A percentile compares a stretch with the other conserved stretches of the same genome.
Evolutionary conservation across 345 rosid species (phyloP).

Genomic region (Eutrema yunnanense): DNA sequence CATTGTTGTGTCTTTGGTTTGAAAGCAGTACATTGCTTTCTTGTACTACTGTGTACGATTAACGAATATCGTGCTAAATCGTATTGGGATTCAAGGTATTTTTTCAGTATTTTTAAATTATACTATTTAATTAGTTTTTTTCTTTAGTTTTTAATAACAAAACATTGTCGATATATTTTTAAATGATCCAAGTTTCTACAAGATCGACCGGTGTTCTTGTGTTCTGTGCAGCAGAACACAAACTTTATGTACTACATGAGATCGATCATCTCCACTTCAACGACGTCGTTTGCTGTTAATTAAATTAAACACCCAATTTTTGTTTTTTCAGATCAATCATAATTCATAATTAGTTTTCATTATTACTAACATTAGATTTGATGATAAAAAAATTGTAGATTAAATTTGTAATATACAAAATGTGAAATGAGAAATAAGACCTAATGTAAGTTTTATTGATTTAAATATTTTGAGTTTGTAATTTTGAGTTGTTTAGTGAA

Average conservation of each 20-base stretch:
- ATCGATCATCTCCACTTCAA: neutral
- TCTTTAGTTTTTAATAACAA: neutral
- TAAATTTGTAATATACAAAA: too few species aligned
- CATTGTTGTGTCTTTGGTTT: conserved; percentile 4
- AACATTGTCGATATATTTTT: neutral
- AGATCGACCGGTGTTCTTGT: neutral
- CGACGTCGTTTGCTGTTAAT: neutral
- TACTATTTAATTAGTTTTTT: neutral
- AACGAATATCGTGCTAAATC: neutral
- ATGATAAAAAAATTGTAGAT: too few species aligned
- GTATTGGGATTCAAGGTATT: neutral
- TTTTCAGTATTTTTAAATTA: neutral
- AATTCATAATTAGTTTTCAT: too few species aligned
- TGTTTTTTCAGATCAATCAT: too few species aligned
- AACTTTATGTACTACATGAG: conserved; percentile 9
- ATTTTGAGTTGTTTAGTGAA: too few species aligned
- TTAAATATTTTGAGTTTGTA: too few species aligned
- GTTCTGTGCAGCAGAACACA: neutral
- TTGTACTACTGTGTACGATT: conserved; percentile 19
- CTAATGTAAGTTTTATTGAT: too few species aligned
- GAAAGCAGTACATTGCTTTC: conserved; percentile 17
- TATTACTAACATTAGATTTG: too few species aligned
- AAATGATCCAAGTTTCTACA: neutral
- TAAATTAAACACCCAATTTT: too few species aligned
- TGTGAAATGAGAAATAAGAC: too few species aligned